A percentile compares a stretch with the other conserved stretches of the same genome.
phyloP scores from a whole-genome alignment of 2,329 filamentous ascomycete species.

The Colletotrichum tanaceti region DNA sequence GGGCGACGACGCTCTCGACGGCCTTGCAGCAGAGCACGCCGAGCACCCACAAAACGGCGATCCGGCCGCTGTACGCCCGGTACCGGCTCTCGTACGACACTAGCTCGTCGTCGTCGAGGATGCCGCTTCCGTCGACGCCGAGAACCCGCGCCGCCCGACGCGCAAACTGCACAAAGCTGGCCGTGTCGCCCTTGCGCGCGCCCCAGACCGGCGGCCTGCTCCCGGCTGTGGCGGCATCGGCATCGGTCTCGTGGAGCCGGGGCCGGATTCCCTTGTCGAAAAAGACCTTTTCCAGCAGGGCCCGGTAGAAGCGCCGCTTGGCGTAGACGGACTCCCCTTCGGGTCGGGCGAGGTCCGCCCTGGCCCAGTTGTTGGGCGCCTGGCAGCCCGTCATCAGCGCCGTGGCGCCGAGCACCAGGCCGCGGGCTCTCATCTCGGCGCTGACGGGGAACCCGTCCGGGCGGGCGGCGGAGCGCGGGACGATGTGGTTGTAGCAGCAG shows the following conservation, averaged over 20 bases:
- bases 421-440: constrained; percentile 42
- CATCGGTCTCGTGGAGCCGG: too few relatives aligned
- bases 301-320: constrained; percentile 46
- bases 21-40: constrained; percentile 49
- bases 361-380: constrained; percentile 50
- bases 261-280: constrained; percentile 44
- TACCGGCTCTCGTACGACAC: constrained; percentile 45
- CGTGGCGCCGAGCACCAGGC: constrained; percentile 46
- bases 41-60: constrained; percentile 50
- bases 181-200: constrained; percentile 47
- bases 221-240: too few relatives aligned
- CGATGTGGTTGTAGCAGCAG: constrained; percentile 51
- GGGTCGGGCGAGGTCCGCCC: constrained; percentile 39
- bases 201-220: constrained; percentile 50
- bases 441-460: constrained; percentile 55
- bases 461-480: constrained; percentile 49
- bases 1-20: constrained; percentile 48
- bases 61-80: constrained; percentile 42
- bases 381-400: constrained; percentile 51
- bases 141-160: constrained; percentile 45
- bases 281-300: constrained; percentile 46
- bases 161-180: constrained; percentile 45
- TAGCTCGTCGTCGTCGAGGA: constrained; percentile 43
- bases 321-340: constrained; percentile 42
- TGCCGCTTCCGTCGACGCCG: constrained; percentile 32